Percentiles rank a stretch among this genome's conserved stretches.
Conservation (phyloP, 1,139 yeast species). For the Protomyces inouyei region DNA sequence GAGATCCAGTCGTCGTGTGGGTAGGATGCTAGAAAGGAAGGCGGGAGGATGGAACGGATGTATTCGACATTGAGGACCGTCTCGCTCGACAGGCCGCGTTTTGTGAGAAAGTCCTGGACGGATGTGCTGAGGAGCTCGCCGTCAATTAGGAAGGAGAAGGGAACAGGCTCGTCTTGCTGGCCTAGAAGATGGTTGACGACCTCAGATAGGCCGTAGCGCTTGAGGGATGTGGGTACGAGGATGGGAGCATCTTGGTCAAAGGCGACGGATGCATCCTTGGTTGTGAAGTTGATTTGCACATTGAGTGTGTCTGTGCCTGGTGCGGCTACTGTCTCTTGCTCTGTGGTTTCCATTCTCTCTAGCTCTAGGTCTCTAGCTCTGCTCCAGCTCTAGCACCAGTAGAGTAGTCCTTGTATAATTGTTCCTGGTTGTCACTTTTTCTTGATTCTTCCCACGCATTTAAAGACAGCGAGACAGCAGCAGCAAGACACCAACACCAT, state of each 20-base stretch:
- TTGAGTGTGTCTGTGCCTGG: background rate
- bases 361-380: too few relatives aligned
- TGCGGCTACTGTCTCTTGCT: background rate
- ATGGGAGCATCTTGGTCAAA: constrained; percentile 63
- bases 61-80: constrained; percentile 76
- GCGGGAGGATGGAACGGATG: constrained; percentile 89
- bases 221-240: constrained; percentile 78
- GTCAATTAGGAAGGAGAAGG: constrained; percentile 78
- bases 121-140: constrained; percentile 68
- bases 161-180: constrained; percentile 57
- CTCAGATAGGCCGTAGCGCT: constrained; percentile 88
- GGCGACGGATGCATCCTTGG: constrained; percentile 74
- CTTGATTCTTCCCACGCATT: background rate
- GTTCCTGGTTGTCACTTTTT: background rate
- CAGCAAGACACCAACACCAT: too few relatives aligned
- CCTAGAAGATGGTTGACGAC: constrained; percentile 79
- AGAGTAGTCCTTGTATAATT: too few relatives aligned
- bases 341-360: background rate
- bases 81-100: constrained; percentile 78
- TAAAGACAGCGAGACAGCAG: background rate
- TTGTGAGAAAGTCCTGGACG: constrained; percentile 68
- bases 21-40: constrained; percentile 80
- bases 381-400: too few relatives aligned
- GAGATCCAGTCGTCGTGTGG: constrained; percentile 96
- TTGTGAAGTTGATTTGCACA: constrained; percentile 43